Evolutionary conservation across 345 rosid genomes (phyloP).

Genomic region (Mercurialis annua): DNA sequence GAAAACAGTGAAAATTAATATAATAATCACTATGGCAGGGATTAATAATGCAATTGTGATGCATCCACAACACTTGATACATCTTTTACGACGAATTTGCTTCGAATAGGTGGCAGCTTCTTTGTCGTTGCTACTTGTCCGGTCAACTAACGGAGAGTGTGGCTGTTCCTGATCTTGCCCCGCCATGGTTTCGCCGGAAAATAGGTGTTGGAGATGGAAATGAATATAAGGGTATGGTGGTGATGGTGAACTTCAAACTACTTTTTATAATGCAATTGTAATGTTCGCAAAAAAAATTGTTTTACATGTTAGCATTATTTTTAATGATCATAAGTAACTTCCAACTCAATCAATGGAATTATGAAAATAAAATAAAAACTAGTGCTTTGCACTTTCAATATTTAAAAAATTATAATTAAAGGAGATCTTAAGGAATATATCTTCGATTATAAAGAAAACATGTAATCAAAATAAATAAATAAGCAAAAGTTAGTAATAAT

Average conservation of each 20-base stretch:
- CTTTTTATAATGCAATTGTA: neutral
- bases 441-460: too few relatives aligned
- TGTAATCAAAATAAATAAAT: too few relatives aligned
- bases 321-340: neutral
- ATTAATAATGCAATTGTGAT: conserved; percentile 34
- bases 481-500: too few relatives aligned
- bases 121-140: conserved; percentile 38
- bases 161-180: conserved; percentile 54
- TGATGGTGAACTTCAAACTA: neutral
- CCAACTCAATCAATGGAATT: neutral
- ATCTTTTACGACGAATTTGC: conserved; percentile 14
- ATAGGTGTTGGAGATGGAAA: neutral
- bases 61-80: conserved; percentile 48
- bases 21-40: conserved; percentile 34
- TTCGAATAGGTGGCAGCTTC: conserved; percentile 9
- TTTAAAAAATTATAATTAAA: too few relatives aligned
- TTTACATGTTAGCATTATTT: neutral
- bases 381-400: too few relatives aligned
- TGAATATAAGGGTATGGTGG: neutral
- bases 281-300: neutral
- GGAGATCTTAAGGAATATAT: too few relatives aligned
- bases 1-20: conserved; percentile 62
- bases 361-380: too few relatives aligned
- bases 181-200: conserved; percentile 30
- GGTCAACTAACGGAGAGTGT: conserved; percentile 36